Percentiles rank a stretch among this genome's conserved stretches.
phyloP scores from a whole-genome alignment of 164 flowering plant genomes.

The Macadamia tetraphylla region DNA sequence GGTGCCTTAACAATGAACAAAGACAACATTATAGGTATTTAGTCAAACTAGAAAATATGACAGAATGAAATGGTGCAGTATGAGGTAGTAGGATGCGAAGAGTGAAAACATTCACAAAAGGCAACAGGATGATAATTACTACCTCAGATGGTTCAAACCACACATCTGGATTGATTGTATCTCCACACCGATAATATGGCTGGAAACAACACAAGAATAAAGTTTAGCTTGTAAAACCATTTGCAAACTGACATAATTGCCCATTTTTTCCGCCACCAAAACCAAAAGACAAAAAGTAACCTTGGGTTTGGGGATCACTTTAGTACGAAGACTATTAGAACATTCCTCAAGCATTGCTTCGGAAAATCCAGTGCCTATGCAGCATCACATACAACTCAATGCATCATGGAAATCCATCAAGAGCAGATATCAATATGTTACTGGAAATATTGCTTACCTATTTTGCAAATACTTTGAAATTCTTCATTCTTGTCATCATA shows the following conservation, averaged over 20 bases:
- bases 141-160: constrained; percentile 99
- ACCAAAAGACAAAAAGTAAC: constrained; percentile 22
- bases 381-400: constrained; percentile 7
- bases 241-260: background rate
- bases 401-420: background rate
- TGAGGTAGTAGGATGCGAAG: background rate
- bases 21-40: too few relatives aligned
- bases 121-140: constrained; percentile 10
- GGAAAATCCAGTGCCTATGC: constrained; percentile 89
- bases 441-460: constrained; percentile 39
- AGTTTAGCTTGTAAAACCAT: constrained; percentile 3
- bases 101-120: background rate
- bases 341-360: constrained; percentile 85
- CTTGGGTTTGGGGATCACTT: constrained; percentile 78
- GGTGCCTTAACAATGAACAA: too few relatives aligned
- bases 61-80: too few relatives aligned
- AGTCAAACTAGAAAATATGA: too few relatives aligned
- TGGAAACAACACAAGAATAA: constrained; percentile 23
- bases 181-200: constrained; percentile 77
- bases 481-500: constrained; percentile 83
- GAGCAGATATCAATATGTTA: background rate
- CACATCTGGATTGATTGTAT: constrained; percentile 79
- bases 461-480: constrained; percentile 94
- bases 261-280: background rate
- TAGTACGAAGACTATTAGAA: constrained; percentile 72